A percentile compares a stretch with the other conserved stretches of the same genome.
Evolutionary conservation across 2,329 filamentous ascomycete species (phyloP).

Genomic region (Alternaria alternata): DNA sequence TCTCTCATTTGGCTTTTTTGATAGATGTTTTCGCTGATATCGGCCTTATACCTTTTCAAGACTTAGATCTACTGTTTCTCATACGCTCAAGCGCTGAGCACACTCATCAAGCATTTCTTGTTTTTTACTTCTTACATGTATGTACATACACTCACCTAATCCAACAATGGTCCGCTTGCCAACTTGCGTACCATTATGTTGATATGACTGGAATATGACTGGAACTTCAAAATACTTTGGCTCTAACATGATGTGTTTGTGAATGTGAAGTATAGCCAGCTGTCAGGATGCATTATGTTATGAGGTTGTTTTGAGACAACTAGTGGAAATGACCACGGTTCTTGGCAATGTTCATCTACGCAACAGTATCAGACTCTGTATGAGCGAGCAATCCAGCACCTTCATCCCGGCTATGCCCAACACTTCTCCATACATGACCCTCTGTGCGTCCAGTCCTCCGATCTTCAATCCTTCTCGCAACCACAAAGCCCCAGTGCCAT

Average conservation of each 20-base stretch:
- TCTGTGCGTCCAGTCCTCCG: conserved; percentile 31
- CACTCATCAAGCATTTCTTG: conserved; percentile 3
- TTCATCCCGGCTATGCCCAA: conserved; percentile 30
- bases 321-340: not conserved
- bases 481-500: conserved; percentile 73
- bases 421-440: conserved; percentile 36
- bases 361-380: conserved; percentile 38
- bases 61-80: conserved; percentile 10
- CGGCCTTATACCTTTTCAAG: not conserved
- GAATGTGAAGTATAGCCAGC: no score
- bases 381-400: conserved; percentile 34
- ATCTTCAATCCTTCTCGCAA: conserved; percentile 32
- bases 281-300: not conserved
- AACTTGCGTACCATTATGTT: conserved; percentile 5
- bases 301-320: not conserved
- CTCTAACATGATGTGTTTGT: no score
- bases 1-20: not conserved
- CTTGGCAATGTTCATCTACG: not conserved
- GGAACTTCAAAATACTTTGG: not conserved
- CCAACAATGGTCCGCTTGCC: conserved; percentile 5
- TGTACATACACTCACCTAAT: conserved; percentile 9
- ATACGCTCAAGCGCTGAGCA: conserved; percentile 16
- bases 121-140: conserved; percentile 2
- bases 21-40: not conserved
- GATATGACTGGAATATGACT: conserved; percentile 2